Conservation (phyloP, 2,329 filamentous ascomycete species). For the Beauveria sp. region DNA sequence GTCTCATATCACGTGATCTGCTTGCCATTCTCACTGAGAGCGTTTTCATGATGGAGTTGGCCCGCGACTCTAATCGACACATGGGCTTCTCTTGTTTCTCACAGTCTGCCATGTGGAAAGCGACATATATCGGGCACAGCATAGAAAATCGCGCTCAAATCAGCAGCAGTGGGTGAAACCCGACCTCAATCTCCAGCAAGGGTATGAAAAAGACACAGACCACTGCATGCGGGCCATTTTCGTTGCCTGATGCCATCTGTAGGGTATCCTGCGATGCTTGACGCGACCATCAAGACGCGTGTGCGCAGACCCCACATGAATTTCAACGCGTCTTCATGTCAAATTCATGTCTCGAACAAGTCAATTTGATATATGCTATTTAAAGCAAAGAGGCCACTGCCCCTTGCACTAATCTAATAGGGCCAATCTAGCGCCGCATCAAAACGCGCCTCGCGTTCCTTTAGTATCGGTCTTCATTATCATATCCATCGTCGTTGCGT, state of each 20-base stretch:
- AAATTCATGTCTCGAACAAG: not conserved
- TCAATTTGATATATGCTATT: not conserved
- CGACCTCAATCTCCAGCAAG: not conserved
- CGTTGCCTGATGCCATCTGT: not conserved
- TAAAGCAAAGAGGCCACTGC: not conserved
- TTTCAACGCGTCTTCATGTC: not conserved
- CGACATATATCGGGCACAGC: too few species aligned
- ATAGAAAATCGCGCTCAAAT: too few species aligned
- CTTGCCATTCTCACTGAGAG: too few species aligned
- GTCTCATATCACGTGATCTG: too few species aligned
- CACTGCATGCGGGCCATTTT: not conserved
- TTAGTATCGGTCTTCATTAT: conserved; percentile 1
- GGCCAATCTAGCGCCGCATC: not conserved
- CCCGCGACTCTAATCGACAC: too few species aligned
- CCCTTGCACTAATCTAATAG: not conserved
- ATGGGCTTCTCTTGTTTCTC: too few species aligned
- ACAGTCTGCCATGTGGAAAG: too few species aligned
- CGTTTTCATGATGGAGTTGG: too few species aligned
- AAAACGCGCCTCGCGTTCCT: not conserved
- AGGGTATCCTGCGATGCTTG: not conserved
- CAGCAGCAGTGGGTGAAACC: too few species aligned
- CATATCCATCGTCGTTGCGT: not conserved
- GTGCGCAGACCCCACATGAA: not conserved
- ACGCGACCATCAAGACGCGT: not conserved
- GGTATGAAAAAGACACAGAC: not conserved